Evolutionary conservation across 768 basidiomycete species (phyloP).

Genomic region (Fomitopsis serialis): DNA sequence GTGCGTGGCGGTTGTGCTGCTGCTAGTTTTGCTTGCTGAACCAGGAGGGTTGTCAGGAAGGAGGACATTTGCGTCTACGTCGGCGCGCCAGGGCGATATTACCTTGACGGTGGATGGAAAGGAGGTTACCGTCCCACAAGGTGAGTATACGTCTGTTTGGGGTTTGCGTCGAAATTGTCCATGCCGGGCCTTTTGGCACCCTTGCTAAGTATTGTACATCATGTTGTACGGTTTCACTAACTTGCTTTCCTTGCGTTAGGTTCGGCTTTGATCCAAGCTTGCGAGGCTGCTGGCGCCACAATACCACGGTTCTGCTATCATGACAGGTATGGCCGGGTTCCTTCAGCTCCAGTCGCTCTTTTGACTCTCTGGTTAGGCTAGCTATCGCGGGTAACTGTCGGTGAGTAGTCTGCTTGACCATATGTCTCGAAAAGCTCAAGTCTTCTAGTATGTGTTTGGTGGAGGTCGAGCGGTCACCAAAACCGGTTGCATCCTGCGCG

Average conservation of each 20-base stretch:
- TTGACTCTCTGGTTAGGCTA: constrained; percentile 41
- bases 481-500: constrained; percentile 93
- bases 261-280: constrained; percentile 94
- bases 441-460: constrained; percentile 89
- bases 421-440: constrained; percentile 1
- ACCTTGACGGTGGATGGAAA: constrained; percentile 96
- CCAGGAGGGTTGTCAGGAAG: constrained; percentile 36
- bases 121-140: constrained; percentile 95
- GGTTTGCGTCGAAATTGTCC: not conserved
- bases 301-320: constrained; percentile 89
- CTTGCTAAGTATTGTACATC: no score
- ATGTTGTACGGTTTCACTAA: no score
- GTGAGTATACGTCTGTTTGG: constrained; percentile 36
- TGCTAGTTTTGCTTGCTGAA: no score
- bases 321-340: constrained; percentile 51
- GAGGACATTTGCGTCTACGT: constrained; percentile 60
- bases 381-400: constrained; percentile 98
- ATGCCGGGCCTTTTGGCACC: no score
- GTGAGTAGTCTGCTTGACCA: constrained; percentile 35
- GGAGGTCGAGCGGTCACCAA: constrained; percentile 93
- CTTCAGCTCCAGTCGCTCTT: not conserved
- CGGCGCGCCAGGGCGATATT: constrained; percentile 68
- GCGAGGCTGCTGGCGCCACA: constrained; percentile 80
- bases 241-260: constrained; percentile 40
- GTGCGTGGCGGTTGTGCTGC: constrained; percentile 20